Evolutionary conservation across 176 grass and related monocot species (phyloP).

Genomic region (Avena eriantha): DNA sequence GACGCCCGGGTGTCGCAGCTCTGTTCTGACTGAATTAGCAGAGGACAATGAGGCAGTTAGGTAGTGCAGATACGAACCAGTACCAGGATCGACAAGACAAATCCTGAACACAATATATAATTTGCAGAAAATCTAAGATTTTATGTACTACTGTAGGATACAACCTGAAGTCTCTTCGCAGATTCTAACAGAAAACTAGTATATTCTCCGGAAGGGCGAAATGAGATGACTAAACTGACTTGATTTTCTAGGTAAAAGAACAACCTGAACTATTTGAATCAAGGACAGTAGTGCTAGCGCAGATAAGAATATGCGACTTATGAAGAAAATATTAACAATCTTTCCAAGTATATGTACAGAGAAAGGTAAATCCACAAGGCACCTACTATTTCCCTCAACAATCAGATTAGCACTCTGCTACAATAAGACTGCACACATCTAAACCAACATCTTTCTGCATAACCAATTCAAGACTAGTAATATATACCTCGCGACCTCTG

Average conservation of each 20-base stretch:
- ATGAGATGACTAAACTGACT: slow-evolving; percentile 7
- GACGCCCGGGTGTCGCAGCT: neutral
- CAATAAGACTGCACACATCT: no score
- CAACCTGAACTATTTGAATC: slow-evolving; percentile 16
- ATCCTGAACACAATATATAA: neutral
- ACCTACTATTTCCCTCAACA: neutral
- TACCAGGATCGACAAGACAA: neutral
- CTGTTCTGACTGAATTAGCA: neutral
- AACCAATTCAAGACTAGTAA: no score
- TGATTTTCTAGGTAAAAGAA: neutral
- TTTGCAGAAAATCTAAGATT: no score
- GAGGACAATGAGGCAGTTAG: neutral
- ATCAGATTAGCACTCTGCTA: no score
- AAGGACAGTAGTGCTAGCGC: neutral
- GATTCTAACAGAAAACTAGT: neutral
- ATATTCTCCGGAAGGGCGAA: neutral
- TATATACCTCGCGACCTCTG: no score
- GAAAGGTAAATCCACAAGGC: neutral
- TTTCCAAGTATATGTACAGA: neutral
- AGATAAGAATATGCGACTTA: neutral
- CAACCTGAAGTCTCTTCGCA: neutral
- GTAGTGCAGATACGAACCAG: neutral
- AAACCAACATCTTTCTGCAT: no score
- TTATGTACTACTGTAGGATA: neutral
- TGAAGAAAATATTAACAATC: neutral